These are phyloP conservation scores for Solanum peruvianum DNA, from an alignment of 257 asterid genomes.

Conservation along the genomic window DNA sequence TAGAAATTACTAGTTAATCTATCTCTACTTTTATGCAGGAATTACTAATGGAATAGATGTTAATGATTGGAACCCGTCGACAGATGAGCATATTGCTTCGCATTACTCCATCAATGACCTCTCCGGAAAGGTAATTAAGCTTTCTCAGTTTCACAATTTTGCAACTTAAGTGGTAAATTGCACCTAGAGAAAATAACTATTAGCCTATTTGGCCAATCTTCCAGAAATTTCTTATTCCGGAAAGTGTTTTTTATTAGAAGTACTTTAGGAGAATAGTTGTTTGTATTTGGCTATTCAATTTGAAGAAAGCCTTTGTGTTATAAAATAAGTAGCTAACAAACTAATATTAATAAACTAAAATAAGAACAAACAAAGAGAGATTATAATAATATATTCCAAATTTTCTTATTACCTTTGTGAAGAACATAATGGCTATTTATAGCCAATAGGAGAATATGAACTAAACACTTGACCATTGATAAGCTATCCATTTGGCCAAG, in stretches of 20 bases:
- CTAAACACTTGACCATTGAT: too few relatives aligned
- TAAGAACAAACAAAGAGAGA: too few relatives aligned
- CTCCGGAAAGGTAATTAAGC: conserved; percentile 69
- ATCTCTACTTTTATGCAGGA: conserved; percentile 33
- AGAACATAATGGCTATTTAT: too few relatives aligned
- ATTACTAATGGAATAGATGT: conserved; percentile 83
- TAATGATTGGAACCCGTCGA: conserved; percentile 77
- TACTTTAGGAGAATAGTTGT: background rate
- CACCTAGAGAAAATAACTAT: background rate
- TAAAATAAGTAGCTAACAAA: too few relatives aligned
- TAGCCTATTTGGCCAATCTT: background rate
- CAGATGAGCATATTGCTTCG: conserved; percentile 50
- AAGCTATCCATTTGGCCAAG: too few relatives aligned
- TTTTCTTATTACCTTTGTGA: too few relatives aligned
- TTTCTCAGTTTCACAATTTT: background rate
- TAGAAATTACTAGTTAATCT: background rate
- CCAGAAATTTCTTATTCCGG: background rate
- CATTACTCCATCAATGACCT: conserved; percentile 62
- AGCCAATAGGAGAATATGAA: too few relatives aligned
- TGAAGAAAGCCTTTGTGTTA: background rate
- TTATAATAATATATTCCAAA: too few relatives aligned
- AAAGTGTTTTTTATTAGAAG: background rate
- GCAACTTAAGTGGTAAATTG: background rate
- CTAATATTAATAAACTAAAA: too few relatives aligned
- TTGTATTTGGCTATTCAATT: background rate